phyloP scores from a whole-genome alignment of 1,284 basidiomycete species.

The Chalciporus sp. region DNA sequence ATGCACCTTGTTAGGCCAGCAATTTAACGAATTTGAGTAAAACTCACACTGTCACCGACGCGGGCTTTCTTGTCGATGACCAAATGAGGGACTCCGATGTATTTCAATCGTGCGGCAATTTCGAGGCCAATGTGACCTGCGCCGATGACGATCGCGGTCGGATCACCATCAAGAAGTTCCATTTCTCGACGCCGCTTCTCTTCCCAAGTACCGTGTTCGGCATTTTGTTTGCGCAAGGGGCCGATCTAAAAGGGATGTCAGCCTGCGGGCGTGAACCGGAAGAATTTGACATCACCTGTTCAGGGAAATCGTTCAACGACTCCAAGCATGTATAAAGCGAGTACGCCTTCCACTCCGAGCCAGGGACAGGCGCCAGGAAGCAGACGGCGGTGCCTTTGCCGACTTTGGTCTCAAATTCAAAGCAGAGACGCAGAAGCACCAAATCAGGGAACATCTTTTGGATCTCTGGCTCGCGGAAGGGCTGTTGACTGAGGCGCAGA shows the following conservation, averaged over 20 bases:
- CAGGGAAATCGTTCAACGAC: slow-evolving; percentile 48
- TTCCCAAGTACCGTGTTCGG: slow-evolving; percentile 34
- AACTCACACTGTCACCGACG: slow-evolving; percentile 37
- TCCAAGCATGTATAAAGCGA: slow-evolving; percentile 48
- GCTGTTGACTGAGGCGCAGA: slow-evolving; percentile 19
- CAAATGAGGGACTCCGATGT: slow-evolving; percentile 37
- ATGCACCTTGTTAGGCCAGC: slow-evolving; percentile 2
- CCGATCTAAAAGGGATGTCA: slow-evolving; percentile 22
- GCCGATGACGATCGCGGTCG: slow-evolving; percentile 37
- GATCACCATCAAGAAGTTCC: slow-evolving; percentile 28
- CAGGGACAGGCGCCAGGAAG: slow-evolving; percentile 19
- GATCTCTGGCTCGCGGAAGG: slow-evolving; percentile 22
- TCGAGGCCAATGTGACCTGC: slow-evolving; percentile 42
- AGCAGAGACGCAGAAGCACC: slow-evolving; percentile 25
- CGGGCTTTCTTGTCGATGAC: slow-evolving; percentile 38
- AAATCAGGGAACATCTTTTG: slow-evolving; percentile 30
- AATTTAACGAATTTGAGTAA: not conserved
- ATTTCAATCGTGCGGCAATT: slow-evolving; percentile 39
- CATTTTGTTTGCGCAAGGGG: slow-evolving; percentile 14
- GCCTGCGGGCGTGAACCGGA: not conserved
- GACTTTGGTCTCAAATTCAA: slow-evolving; percentile 27
- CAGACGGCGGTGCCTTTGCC: slow-evolving; percentile 27
- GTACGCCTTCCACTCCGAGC: slow-evolving; percentile 32
- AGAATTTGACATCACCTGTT: slow-evolving; percentile 23
- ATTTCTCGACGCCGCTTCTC: slow-evolving; percentile 27